Percentiles rank a stretch among this genome's conserved stretches.
phyloP scores from a whole-genome alignment of 176 grass and related monocot species.

The Avena sativa region DNA sequence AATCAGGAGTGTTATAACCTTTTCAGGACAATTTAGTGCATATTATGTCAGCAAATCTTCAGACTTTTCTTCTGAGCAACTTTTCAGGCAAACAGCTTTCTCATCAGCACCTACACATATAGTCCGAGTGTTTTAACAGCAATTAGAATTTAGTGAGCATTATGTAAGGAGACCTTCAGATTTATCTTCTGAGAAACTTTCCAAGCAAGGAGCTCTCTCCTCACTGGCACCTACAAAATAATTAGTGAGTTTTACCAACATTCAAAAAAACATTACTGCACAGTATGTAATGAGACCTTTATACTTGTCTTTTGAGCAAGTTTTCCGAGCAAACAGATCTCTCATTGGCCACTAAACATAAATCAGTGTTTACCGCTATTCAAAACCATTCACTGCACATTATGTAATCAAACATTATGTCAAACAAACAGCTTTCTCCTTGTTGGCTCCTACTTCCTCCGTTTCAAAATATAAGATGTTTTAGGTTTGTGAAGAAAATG shows the following conservation, averaged over 20 bases:
- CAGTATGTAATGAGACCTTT: not conserved
- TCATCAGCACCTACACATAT: conserved; percentile 16
- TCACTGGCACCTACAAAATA: not conserved
- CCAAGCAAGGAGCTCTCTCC: conserved; percentile 2
- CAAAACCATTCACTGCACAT: not conserved
- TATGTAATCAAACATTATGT: not conserved
- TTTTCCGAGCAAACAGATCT: conserved; percentile 1
- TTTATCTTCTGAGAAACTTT: conserved; percentile 8
- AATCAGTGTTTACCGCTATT: not conserved
- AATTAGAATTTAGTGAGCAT: not conserved
- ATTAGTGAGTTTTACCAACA: not conserved
- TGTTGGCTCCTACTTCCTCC: not conserved
- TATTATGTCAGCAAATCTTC: conserved; percentile 35
- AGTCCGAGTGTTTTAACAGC: not conserved
- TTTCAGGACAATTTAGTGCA: not conserved
- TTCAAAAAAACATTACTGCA: not conserved
- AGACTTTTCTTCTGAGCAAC: conserved; percentile 27
- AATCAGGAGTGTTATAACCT: conserved; percentile 3
- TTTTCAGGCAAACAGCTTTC: conserved; percentile 24
- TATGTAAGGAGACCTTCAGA: not conserved
- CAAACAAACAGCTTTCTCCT: not conserved
- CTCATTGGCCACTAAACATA: conserved; percentile 7
- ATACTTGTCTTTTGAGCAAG: not conserved
- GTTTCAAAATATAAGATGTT: too few species aligned
- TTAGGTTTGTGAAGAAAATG: too few species aligned